These are phyloP conservation scores for Picea sitchensis DNA, from an alignment of 75 land plant genomes.

Conservation along the genomic window DNA sequence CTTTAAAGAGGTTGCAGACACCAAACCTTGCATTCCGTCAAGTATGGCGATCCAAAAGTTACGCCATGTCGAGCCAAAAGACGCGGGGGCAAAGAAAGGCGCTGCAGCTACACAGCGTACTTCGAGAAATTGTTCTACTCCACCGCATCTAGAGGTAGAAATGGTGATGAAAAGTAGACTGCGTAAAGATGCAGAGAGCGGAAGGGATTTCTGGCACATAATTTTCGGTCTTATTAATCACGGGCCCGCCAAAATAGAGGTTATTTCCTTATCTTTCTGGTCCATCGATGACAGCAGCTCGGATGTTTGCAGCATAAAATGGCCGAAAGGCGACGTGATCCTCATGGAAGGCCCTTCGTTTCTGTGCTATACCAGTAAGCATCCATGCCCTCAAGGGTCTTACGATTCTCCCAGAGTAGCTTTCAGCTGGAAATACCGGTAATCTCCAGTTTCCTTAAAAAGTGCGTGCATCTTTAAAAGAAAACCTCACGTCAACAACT, in stretches of 20 bases:
- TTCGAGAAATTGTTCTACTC: not conserved
- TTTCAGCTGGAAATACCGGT: constrained; percentile 33
- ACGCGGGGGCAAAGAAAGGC: not conserved
- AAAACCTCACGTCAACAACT: not conserved
- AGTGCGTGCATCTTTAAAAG: not conserved
- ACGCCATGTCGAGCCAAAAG: not conserved
- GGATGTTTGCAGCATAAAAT: constrained; percentile 14
- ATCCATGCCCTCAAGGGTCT: constrained; percentile 12
- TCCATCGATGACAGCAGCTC: constrained; percentile 6
- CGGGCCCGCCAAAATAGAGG: constrained; percentile 17
- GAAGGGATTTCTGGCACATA: constrained; percentile 18
- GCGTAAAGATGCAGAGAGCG: constrained; percentile 12
- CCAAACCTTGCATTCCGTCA: too few species aligned
- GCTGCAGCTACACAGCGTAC: not conserved
- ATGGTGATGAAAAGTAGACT: constrained; percentile 23
- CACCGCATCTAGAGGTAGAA: constrained; percentile 12
- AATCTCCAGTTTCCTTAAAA: not conserved
- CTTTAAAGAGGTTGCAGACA: not conserved
- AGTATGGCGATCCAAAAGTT: not conserved
- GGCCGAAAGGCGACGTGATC: constrained; percentile 23
- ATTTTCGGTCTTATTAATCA: constrained; percentile 20
- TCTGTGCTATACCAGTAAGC: constrained; percentile 22
- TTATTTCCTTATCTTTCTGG: constrained; percentile 26
- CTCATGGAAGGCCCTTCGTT: constrained; percentile 29
- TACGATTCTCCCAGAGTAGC: constrained; percentile 21